Percentiles rank a stretch among this genome's conserved stretches.
These are phyloP conservation scores for Hydnomerulius pinastri DNA, from an alignment of 768 basidiomycete genomes.

Conservation along the genomic window DNA sequence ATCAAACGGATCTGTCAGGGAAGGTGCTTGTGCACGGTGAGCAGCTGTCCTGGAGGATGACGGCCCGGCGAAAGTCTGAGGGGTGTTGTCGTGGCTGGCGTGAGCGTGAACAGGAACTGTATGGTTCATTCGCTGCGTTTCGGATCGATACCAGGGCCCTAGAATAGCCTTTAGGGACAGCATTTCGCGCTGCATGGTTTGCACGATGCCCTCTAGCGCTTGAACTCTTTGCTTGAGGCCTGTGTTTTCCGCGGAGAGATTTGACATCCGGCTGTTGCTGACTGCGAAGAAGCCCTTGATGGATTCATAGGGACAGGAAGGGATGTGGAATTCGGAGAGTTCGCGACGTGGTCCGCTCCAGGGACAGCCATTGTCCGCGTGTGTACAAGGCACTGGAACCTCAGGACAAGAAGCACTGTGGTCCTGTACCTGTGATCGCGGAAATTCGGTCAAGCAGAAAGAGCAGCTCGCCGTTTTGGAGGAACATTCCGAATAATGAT, in stretches of 20 bases:
- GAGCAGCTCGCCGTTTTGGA: constrained; percentile 39
- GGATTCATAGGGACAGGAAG: constrained; percentile 56
- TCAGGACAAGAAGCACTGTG: constrained; percentile 44
- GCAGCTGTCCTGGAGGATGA: constrained; percentile 15
- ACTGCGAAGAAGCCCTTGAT: constrained; percentile 60
- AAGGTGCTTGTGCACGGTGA: constrained; percentile 14
- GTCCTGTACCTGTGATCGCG: constrained; percentile 33
- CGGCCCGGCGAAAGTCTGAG: constrained; percentile 16
- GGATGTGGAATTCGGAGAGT: constrained; percentile 38
- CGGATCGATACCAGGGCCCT: constrained; percentile 62
- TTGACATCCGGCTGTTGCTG: constrained; percentile 39
- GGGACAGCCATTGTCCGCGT: constrained; percentile 51
- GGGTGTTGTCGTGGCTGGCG: constrained; percentile 10
- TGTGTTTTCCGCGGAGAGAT: constrained; percentile 64
- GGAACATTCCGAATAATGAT: constrained; percentile 42
- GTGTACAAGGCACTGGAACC: constrained; percentile 42
- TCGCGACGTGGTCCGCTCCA: constrained; percentile 50
- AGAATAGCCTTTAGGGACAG: constrained; percentile 54
- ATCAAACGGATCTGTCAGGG: constrained; percentile 19
- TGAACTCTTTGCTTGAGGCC: constrained; percentile 60
- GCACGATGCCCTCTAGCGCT: constrained; percentile 56
- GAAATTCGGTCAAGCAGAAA: constrained; percentile 40
- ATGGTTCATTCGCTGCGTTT: constrained; percentile 26
- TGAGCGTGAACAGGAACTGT: constrained; percentile 8
- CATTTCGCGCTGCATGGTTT: constrained; percentile 57